Base-by-base conservation (phyloP, 179 eudicot genomes). In the Camellia oleifera region DNA sequence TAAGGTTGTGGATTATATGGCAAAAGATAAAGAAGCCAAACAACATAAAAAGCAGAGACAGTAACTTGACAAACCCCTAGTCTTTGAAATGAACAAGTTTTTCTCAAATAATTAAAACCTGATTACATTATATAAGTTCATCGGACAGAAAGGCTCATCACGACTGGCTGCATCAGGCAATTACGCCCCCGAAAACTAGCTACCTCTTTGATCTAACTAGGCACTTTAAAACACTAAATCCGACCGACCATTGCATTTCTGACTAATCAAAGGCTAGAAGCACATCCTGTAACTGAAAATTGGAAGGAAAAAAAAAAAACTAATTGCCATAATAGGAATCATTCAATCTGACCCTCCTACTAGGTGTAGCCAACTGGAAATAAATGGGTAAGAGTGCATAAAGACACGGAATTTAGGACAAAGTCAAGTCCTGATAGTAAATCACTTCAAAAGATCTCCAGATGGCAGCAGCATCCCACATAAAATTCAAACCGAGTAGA, bases 1-100 rank as follows among this genome's bases (percentile, higher is more conserved):
- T 40, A n/a, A 76, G 56, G 79, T 46, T 46, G 63, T 48, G 20
- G 12, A 76, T 76, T 48, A 66, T 63, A 46, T 6, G n/a, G n/a
- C n/a, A 61, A 75, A 44, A 20, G 18, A 63, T 23, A 46, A 7
- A 18, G 58, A 54, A 26, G 52, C 12, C 23, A 63, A 71, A 26
- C 32, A 15, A 75, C 10, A 44, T 32, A 7, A 65, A 3, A n/a
- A 77, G 13, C 60, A 48, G 44, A 17, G 13, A 2, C 40, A 15
- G 32, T 11, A 77, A 67, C 44, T 77, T 5, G 3, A 53, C 4
- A 5, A 15, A 20, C 72, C 61, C 4, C 7, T 20, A 26, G 61
- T 15, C 13, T 13, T 57, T 11, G 13, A 52, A 77, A 54, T 23
- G 11, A 77, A 11, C 50, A 52, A 45, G 50, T 66, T 66, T 3